A percentile compares a stretch with the other conserved stretches of the same genome.
Evolutionary conservation across 768 basidiomycete genomes (phyloP).

Genomic region (Kwoniella pini): DNA sequence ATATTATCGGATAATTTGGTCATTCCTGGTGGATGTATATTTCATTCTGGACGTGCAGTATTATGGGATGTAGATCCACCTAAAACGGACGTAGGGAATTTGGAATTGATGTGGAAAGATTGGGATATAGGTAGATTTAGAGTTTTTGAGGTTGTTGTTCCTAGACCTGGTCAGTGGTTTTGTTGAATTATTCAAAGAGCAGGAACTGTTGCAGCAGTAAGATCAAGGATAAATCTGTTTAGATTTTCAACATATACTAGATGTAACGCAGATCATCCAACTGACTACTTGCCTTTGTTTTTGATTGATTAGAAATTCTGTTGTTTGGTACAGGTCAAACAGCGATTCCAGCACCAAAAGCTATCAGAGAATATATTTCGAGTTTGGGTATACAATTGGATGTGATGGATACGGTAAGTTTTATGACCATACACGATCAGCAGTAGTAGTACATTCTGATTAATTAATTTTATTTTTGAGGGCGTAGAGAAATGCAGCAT

Average conservation of each 20-base stretch:
- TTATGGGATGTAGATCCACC: slow-evolving; percentile 80
- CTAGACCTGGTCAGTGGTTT: slow-evolving; percentile 74
- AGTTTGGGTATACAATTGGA: slow-evolving; percentile 82
- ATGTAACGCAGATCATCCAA: not conserved
- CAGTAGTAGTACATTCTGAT: too few relatives aligned
- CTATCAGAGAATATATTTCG: slow-evolving; percentile 67
- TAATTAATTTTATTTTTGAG: too few relatives aligned
- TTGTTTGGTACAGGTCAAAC: slow-evolving; percentile 81
- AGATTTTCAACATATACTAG: too few relatives aligned
- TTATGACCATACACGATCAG: too few relatives aligned
- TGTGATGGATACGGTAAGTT: slow-evolving; percentile 77
- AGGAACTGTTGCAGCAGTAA: too few relatives aligned
- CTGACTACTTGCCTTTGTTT: not conserved
- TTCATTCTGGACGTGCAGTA: slow-evolving; percentile 81
- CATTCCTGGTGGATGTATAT: slow-evolving; percentile 74
- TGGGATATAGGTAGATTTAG: slow-evolving; percentile 76
- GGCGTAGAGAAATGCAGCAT: slow-evolving; percentile 79
- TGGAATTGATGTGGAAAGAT: slow-evolving; percentile 52
- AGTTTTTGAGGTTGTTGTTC: slow-evolving; percentile 76
- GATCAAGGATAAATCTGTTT: too few relatives aligned
- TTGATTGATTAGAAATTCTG: slow-evolving; percentile 68
- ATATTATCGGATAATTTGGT: slow-evolving; percentile 63
- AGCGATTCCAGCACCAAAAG: slow-evolving; percentile 69
- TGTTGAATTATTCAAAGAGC: too few relatives aligned
- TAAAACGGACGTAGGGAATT: slow-evolving; percentile 16